These are phyloP conservation scores for Aegilops tauschii DNA, from an alignment of 176 grass and related monocot genomes.

Conservation along the genomic window DNA sequence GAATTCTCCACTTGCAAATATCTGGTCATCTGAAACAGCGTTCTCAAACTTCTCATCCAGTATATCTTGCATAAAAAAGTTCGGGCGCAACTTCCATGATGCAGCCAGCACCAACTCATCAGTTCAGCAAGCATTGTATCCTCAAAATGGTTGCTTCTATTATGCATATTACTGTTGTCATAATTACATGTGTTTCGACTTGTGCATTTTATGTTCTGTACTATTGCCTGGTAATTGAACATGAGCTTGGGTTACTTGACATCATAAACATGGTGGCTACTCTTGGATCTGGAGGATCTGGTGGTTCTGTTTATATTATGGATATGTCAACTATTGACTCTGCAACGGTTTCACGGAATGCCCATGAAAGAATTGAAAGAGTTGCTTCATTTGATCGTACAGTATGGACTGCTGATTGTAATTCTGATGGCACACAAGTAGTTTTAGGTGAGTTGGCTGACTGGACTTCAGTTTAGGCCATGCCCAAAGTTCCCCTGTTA, in stretches of 20 bases:
- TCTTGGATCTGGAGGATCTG: slow-evolving; percentile 51
- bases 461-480: too few species aligned
- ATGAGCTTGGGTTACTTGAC: slow-evolving; percentile 54
- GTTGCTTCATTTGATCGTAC: slow-evolving; percentile 51
- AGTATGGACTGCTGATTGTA: slow-evolving; percentile 68
- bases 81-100: slow-evolving; percentile 15
- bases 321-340: slow-evolving; percentile 49
- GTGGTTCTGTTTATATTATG: slow-evolving; percentile 57
- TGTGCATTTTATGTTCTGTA: slow-evolving; percentile 13
- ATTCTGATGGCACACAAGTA: slow-evolving; percentile 42
- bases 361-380: slow-evolving; percentile 4
- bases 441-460: slow-evolving; percentile 57
- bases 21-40: slow-evolving; percentile 30
- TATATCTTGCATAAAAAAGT: slow-evolving; percentile 59
- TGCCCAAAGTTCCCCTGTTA: too few species aligned
- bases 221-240: slow-evolving; percentile 9
- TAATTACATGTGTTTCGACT: background rate
- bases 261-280: slow-evolving; percentile 61
- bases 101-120: slow-evolving; percentile 24
- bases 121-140: slow-evolving; percentile 64
- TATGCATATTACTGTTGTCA: slow-evolving; percentile 13
- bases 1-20: slow-evolving; percentile 41
- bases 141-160: slow-evolving; percentile 13
- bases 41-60: slow-evolving; percentile 38
- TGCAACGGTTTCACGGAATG: background rate